These are phyloP conservation scores for Nemania abortiva DNA, from an alignment of 2,329 filamentous ascomycete genomes.

Conservation along the genomic window DNA sequence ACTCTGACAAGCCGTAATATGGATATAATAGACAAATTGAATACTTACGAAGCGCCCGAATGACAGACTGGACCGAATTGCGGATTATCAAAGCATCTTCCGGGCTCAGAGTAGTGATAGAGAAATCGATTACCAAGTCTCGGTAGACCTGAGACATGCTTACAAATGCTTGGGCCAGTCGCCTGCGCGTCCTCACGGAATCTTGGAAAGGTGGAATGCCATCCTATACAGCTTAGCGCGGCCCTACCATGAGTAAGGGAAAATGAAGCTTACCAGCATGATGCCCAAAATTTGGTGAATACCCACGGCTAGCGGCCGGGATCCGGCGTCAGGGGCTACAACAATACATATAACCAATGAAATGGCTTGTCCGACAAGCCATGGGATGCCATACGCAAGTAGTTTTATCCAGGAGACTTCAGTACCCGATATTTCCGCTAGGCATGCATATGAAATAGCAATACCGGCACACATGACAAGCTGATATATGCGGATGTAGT, in stretches of 20 bases:
- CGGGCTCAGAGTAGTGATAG: slow-evolving; percentile 65
- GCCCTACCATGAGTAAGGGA: not conserved
- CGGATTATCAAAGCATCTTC: slow-evolving; percentile 63
- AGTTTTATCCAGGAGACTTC: slow-evolving; percentile 63
- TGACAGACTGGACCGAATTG: slow-evolving; percentile 67
- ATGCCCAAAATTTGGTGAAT: slow-evolving; percentile 61
- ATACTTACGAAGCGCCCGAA: slow-evolving; percentile 58
- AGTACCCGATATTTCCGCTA: slow-evolving; percentile 61
- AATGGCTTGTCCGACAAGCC: slow-evolving; percentile 67
- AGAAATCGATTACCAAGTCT: slow-evolving; percentile 69
- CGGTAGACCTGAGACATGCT: slow-evolving; percentile 67
- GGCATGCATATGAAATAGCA: slow-evolving; percentile 64
- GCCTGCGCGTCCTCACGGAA: slow-evolving; percentile 54
- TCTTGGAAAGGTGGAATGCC: slow-evolving; percentile 56
- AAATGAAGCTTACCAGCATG: slow-evolving; percentile 56
- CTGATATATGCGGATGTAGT: slow-evolving; percentile 68
- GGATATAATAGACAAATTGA: not conserved
- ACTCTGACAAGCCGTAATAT: not conserved
- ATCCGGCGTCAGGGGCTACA: slow-evolving; percentile 67
- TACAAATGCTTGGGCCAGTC: slow-evolving; percentile 65
- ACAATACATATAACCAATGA: slow-evolving; percentile 61
- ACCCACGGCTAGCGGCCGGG: slow-evolving; percentile 62
- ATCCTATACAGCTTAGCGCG: slow-evolving; percentile 47
- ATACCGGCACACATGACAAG: slow-evolving; percentile 67
- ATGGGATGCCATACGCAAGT: slow-evolving; percentile 66